A percentile compares a stretch with the other conserved stretches of the same genome.
phyloP scores from a whole-genome alignment of 2,329 filamentous ascomycete genomes.

The Podosphaera fusca region DNA sequence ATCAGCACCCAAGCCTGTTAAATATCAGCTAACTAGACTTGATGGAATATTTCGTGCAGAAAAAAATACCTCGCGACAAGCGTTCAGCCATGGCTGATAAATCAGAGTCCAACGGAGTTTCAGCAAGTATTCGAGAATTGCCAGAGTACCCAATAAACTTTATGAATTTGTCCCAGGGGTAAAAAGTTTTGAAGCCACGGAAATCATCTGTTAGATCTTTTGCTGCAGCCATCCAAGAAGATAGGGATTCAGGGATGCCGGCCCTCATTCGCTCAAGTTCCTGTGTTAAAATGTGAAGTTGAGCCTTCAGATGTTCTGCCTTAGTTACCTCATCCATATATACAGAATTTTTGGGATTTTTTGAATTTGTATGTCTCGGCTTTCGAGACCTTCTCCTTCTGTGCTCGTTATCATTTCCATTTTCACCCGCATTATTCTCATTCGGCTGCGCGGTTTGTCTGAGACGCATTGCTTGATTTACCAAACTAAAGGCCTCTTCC shows the following conservation, averaged over 20 bases:
- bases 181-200: conserved; percentile 37
- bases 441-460: conserved; percentile 19
- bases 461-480: conserved; percentile 50
- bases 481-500: conserved; percentile 54
- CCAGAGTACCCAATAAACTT: conserved; percentile 25
- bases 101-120: conserved; percentile 12
- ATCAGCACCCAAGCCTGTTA: conserved; percentile 11
- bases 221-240: conserved; percentile 33
- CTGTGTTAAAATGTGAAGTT: conserved; percentile 21
- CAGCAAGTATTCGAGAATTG: conserved; percentile 6
- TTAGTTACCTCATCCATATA: conserved; percentile 4
- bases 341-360: background rate
- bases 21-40: conserved; percentile 4
- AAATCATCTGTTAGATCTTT: conserved; percentile 39
- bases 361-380: background rate
- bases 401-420: background rate
- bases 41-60: background rate
- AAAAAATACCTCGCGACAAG: conserved; percentile 10
- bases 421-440: background rate
- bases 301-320: conserved; percentile 15
- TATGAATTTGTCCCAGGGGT: conserved; percentile 42
- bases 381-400: background rate
- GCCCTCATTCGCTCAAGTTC: conserved; percentile 17
- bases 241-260: conserved; percentile 9
- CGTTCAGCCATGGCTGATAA: conserved; percentile 13